Conservation (phyloP, 306 rosid genomes). For the Pueraria montana region DNA sequence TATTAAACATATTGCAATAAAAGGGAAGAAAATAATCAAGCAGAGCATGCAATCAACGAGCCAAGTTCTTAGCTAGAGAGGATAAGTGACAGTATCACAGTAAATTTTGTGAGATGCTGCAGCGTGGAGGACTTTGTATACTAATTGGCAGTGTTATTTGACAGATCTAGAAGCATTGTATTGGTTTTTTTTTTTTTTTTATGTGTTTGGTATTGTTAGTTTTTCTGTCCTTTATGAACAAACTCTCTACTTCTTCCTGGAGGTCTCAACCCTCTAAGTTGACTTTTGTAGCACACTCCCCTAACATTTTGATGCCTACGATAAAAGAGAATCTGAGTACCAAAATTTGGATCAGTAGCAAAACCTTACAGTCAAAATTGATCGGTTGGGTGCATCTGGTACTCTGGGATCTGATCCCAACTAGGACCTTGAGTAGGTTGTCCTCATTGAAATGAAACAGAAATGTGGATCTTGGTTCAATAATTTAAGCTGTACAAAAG, state of each 20-base stretch:
- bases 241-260: neutral
- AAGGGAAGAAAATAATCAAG: too few relatives aligned
- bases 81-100: too few relatives aligned
- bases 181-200: neutral
- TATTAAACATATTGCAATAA: too few relatives aligned
- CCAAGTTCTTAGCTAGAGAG: slow-evolving; percentile 11
- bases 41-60: slow-evolving; percentile 28
- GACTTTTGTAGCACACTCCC: neutral
- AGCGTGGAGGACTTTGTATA: neutral
- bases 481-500: neutral
- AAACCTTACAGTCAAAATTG: neutral
- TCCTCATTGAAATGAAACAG: neutral
- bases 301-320: neutral
- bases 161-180: neutral
- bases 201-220: neutral
- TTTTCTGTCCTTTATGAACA: neutral
- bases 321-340: slow-evolving; percentile 9
- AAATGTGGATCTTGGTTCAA: neutral
- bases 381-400: neutral
- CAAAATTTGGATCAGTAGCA: neutral
- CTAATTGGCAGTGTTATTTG: neutral
- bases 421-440: neutral
- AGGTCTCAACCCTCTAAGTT: neutral
- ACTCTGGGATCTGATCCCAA: neutral
- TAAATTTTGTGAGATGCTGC: too few relatives aligned